Evolutionary conservation across 2,329 filamentous ascomycete genomes (phyloP), one percentile per base, ranked within the genome.

Genomic region (Phoma sp.): DNA sequence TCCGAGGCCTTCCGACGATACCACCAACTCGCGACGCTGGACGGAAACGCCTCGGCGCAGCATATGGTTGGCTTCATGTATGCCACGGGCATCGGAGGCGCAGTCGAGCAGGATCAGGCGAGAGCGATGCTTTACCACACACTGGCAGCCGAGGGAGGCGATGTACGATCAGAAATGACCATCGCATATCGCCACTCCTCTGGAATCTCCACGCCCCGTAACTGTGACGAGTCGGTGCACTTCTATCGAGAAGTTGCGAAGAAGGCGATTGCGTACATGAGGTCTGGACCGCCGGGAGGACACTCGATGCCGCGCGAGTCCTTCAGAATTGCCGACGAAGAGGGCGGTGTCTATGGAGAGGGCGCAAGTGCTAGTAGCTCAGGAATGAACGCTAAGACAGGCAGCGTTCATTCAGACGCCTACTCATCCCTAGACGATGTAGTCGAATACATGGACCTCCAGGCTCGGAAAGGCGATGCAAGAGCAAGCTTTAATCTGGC

Each of bases 11-110:
- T 96, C 71, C 81, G 84, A 61, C 84, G 91, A 78, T 99, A 98
- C 75, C 81, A 89, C 58, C 82, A 87, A 57, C 82, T 99, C 48
- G 91, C 93, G 2, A 82, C 83, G 14, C 74, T 88, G 55, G 84
- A 89, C 61, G 95, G 93, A 39, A 98, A 99, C 75, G 89, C 86
- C 61, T 96, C 93, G 10, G 95, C 95, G 1, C 91, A 98, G 73
- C 89, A 96, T 75, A 97, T 99, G 93, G 73, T 98, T 41, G 95
- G 91, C 0, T 86, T 99, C 65, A 95, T 96, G 84, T 93, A 99
- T 76, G 93, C 93, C 32, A 99, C 95, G 0, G 95, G 95, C 0
- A 82, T 99, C 53, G 93, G 91, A 13, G 86, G 86, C 29, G 88
- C 87, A 1, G 90, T 96, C 5, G 85, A 90, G 70, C 84, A 86